These are phyloP conservation scores for Globisporangium camurandrum DNA, from an alignment of 352 stramenopile species.

Conservation along the genomic window DNA sequence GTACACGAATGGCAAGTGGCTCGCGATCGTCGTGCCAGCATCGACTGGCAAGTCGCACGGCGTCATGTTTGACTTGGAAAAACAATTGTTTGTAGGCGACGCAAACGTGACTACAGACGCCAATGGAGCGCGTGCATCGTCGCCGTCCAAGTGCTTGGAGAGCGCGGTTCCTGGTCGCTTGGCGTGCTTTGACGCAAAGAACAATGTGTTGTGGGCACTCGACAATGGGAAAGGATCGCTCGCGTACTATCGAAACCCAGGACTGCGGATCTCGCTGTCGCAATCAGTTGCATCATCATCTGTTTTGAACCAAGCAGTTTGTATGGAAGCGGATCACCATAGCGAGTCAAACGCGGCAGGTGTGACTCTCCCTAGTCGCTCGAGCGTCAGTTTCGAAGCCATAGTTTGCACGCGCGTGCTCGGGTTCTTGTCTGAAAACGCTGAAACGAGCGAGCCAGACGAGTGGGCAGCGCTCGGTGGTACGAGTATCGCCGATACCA, in stretches of 20 bases:
- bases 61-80: constrained; percentile 46
- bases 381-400: constrained; percentile 4
- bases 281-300: no score
- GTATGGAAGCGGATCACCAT: no score
- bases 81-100: constrained; percentile 3
- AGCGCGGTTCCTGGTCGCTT: constrained; percentile 13
- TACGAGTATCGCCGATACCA: not conserved
- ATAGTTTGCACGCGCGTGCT: constrained; percentile 21
- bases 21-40: constrained; percentile 22
- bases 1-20: constrained; percentile 30
- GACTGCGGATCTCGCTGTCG: constrained; percentile 30
- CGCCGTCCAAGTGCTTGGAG: constrained; percentile 20
- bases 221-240: constrained; percentile 23
- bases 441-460: constrained; percentile 17
- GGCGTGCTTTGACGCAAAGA: constrained; percentile 44
- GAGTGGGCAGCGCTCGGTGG: constrained; percentile 5
- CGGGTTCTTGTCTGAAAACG: constrained; percentile 30
- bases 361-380: not conserved
- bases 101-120: not conserved
- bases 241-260: constrained; percentile 31
- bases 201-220: constrained; percentile 38
- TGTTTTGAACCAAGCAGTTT: no score
- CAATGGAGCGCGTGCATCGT: not conserved
- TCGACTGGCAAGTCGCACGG: constrained; percentile 23
- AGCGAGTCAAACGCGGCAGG: not conserved